Base-by-base conservation (phyloP, 2,329 filamentous ascomycete genomes). In the Grosmannia serpens region DNA sequence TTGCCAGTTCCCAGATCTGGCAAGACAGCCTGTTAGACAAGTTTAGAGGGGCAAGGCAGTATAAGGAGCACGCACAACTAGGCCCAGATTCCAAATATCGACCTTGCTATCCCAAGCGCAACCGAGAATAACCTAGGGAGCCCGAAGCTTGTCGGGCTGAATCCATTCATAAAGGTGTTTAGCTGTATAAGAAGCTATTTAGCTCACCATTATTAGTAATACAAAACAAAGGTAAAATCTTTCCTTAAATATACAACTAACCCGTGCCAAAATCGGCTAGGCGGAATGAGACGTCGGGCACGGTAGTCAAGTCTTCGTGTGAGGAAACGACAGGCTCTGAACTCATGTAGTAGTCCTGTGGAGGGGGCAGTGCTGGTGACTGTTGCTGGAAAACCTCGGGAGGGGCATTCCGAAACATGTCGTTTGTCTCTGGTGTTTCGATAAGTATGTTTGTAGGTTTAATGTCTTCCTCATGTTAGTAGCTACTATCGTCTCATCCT, bases 361-460 rank as follows among this genome's bases (percentile, higher is more conserved):
- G 53, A 13, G 52, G n/a, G 1, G 26, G n/a, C 17, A 50, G 29
- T 22, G 49, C n/a, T 4, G 17, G 11, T 20, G 29, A 4, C 4
- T 24, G 8, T 24, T 38, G 47, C 17, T 1, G 27, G 17, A 58
- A 38, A 0, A 49, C 27, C 4, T 58, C 51, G 15, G 35, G 55
- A 1, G 58, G 33, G 9, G 46, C 33, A 8, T 49, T 27, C 8
- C 20, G 47, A 24, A 59, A 58, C 33, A 60, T 46, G n/a, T 49
- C 24, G 17, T 27, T 38, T 4, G 41, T 22, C 46, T 35, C 59
- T 27, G 52, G 26, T 15, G 59, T 58, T 15, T 60, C 59, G 26
- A 56, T 6, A 6, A 58, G 46, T 6, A 60, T 58, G 53, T 58
- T 60, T n/a, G 8, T 8, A 3, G 59, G 59, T 20, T 60, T 58